Evolutionary conservation across 345 rosid genomes (phyloP).

Genomic region (Rubroshorea leprosula): DNA sequence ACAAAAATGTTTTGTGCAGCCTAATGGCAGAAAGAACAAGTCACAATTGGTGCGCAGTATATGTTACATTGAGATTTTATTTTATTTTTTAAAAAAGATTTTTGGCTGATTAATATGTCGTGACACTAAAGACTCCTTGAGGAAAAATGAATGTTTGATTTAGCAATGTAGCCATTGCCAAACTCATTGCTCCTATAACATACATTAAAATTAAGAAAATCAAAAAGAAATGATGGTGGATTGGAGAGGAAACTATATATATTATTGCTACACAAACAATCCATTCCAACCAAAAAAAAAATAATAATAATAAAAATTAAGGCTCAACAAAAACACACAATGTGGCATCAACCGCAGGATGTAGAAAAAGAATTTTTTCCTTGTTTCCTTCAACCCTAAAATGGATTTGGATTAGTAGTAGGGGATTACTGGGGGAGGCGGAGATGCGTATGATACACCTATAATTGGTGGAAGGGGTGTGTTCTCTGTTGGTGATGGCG

Average conservation of each 20-base stretch:
- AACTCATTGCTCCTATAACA: not conserved
- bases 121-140: no score
- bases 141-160: no score
- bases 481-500: conserved; percentile 17
- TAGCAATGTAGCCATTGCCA: no score
- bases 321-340: conserved; percentile 13
- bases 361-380: conserved; percentile 7
- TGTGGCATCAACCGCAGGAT: not conserved
- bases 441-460: conserved; percentile 54
- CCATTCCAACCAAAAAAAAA: not conserved
- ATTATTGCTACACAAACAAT: conserved; percentile 16
- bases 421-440: conserved; percentile 50
- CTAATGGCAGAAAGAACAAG: no score
- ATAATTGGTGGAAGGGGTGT: conserved; percentile 46
- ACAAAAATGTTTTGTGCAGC: no score
- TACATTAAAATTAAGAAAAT: not conserved
- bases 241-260: conserved; percentile 2
- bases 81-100: no score
- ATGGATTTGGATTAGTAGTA: conserved; percentile 30
- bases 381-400: not conserved
- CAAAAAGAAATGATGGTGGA: not conserved
- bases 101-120: no score
- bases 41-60: no score
- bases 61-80: no score
- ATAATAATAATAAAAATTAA: not conserved